Base-by-base conservation (phyloP, 2,329 filamentous ascomycete genomes). In the Scedosporium dehoogii region DNA sequence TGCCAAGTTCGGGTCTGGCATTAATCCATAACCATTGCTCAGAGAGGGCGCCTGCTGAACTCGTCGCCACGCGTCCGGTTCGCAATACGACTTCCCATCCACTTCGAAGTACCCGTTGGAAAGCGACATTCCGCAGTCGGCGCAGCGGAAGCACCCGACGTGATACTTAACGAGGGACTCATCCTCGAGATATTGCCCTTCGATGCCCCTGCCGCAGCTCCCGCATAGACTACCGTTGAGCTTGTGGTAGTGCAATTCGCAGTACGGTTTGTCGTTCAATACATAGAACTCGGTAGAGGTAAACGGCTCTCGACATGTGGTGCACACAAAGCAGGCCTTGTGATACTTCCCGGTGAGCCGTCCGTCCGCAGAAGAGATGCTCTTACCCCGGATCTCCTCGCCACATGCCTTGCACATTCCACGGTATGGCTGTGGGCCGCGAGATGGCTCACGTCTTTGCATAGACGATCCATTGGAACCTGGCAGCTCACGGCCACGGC, bases 301-400 rank as follows among this genome's bases (percentile, higher is more conserved):
- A 71, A 97, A 99, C 0, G 92, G 88, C 61, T 86, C 82, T 10
- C 80, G 79, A 77, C 94, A 99, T 1, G 89, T 92, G 4, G 85
- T 84, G 80, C 94, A 99, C 10, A 93, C 90, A 71, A 99, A 97
- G 73, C 93, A 99, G 4, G 88, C 84, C 73, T 96, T 96, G 79
- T 99, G 94, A 73, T 96, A 99, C 66, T 92, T 88, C 9, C 94
- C 94, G 0, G 91, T 96, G 25, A 99, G 79, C 25, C 92, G 87
- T 16, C 94, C 94, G 69, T 97, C 94, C 0, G 92, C 92, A 14
- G 92, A 96, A 41, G 93, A 96, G 63, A 99, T 87, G 1, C 92
- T 96, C 76, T 97, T 97, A 21, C 92, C 93, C 55, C 85, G 84
- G 68, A 99, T 97, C 6, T 82, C 78, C 56, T 88, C 78, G 3